Conservation (phyloP, 2,329 filamentous ascomycete species). For the Nemania diffusa region DNA sequence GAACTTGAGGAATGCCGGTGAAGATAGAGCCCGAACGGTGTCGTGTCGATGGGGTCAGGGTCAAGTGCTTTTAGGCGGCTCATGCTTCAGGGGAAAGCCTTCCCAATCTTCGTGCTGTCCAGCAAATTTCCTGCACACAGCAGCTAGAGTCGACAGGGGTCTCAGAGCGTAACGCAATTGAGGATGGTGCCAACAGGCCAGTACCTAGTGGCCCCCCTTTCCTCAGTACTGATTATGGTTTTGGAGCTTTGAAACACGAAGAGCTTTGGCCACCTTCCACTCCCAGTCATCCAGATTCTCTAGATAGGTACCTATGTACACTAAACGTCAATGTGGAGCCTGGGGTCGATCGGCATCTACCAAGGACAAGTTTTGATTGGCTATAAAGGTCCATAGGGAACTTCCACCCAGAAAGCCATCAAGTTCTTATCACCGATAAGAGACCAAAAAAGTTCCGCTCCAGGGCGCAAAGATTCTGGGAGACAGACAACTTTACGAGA, state of each 20-base stretch:
- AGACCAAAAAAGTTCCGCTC: conserved; percentile 44
- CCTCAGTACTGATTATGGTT: conserved; percentile 18
- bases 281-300: not conserved
- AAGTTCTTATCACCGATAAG: conserved; percentile 47
- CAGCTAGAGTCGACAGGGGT: conserved; percentile 39
- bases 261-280: conserved; percentile 40
- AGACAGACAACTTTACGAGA: conserved; percentile 1
- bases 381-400: not conserved
- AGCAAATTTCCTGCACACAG: conserved; percentile 52
- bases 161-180: conserved; percentile 18
- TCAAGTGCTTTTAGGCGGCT: conserved; percentile 40
- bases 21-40: conserved; percentile 36
- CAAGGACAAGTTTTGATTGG: not conserved
- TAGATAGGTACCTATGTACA: not conserved
- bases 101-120: conserved; percentile 46
- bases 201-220: conserved; percentile 16
- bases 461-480: conserved; percentile 4
- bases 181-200: conserved; percentile 39
- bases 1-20: conserved; percentile 30
- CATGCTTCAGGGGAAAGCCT: conserved; percentile 52
- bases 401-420: no score
- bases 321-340: no score
- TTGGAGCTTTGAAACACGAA: conserved; percentile 33
- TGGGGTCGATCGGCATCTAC: conserved; percentile 16
- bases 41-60: conserved; percentile 43